Evolutionary conservation across 176 grass and related monocot genomes (phyloP).

Genomic region (Lolium multiflorum): DNA sequence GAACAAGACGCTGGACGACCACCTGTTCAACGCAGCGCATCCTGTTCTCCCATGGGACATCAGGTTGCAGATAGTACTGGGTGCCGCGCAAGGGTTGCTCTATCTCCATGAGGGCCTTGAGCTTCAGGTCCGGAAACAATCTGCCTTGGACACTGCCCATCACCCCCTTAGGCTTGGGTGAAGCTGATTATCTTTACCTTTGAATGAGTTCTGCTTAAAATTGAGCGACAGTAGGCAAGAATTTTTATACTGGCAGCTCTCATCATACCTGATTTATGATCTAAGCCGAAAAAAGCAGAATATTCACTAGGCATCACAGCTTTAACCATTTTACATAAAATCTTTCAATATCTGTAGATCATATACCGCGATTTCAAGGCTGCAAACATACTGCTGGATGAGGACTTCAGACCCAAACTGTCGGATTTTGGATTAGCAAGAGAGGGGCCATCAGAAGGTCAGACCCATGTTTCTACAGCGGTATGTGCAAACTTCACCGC

Average conservation of each 20-base stretch:
- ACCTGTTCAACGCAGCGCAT: constrained; percentile 65
- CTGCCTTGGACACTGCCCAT: background rate
- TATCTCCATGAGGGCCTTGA: constrained; percentile 71
- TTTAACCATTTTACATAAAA: background rate
- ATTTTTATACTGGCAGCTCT: background rate
- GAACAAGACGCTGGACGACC: constrained; percentile 78
- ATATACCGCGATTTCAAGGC: constrained; percentile 90
- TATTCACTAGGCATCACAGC: background rate
- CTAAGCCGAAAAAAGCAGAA: background rate
- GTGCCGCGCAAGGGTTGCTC: constrained; percentile 65
- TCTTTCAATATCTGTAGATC: constrained; percentile 29
- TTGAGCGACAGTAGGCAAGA: background rate
- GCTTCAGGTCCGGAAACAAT: constrained; percentile 49
- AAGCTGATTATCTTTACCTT: background rate
- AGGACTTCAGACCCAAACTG: constrained; percentile 71
- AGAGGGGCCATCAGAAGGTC: constrained; percentile 67
- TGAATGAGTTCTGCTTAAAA: background rate
- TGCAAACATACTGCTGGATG: constrained; percentile 71
- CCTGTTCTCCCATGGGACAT: constrained; percentile 59
- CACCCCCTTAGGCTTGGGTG: background rate
- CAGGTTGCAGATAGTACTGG: constrained; percentile 66
- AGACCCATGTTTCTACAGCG: constrained; percentile 75
- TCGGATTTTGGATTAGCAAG: constrained; percentile 79
- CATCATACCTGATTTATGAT: background rate
- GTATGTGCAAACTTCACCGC: constrained; percentile 33